Percentiles rank a stretch among this genome's conserved stretches.
These are phyloP conservation scores for Omphalotus guepiniiformis DNA, from an alignment of 768 basidiomycete species.

Conservation along the genomic window DNA sequence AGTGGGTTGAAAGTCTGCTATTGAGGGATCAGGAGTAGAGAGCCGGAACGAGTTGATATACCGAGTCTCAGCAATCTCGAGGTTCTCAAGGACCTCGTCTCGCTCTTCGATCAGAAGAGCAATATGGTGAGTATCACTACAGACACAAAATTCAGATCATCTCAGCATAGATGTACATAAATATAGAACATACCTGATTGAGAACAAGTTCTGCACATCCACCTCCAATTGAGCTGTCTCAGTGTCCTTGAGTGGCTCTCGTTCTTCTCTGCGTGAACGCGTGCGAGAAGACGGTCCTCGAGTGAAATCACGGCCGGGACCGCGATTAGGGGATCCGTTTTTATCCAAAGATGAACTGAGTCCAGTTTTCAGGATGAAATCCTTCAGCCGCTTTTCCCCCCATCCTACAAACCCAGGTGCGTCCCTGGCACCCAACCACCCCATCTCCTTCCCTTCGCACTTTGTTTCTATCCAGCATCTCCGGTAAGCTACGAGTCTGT, in stretches of 20 bases:
- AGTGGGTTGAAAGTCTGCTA: constrained; percentile 51
- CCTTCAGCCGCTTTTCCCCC: constrained; percentile 73
- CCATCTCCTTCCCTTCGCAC: constrained; percentile 71
- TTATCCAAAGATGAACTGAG: constrained; percentile 54
- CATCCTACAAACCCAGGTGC: constrained; percentile 68
- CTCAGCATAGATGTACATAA: not conserved
- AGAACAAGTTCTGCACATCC: constrained; percentile 70
- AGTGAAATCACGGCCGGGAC: constrained; percentile 22
- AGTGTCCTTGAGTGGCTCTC: constrained; percentile 29
- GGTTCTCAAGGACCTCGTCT: constrained; percentile 70
- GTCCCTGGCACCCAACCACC: constrained; percentile 59
- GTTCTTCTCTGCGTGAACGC: constrained; percentile 20
- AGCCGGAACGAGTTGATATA: constrained; percentile 75
- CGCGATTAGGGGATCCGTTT: constrained; percentile 20
- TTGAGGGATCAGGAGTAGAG: constrained; percentile 69
- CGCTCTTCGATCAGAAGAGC: constrained; percentile 69
- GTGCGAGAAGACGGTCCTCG: constrained; percentile 20
- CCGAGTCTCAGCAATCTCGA: constrained; percentile 75
- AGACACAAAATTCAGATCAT: constrained; percentile 2
- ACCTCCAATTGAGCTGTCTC: constrained; percentile 50
- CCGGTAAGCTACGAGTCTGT: constrained; percentile 48
- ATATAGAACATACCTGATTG: constrained; percentile 50
- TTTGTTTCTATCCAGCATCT: constrained; percentile 56
- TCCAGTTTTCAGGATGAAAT: constrained; percentile 60
- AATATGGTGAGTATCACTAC: constrained; percentile 66